Base-by-base conservation (phyloP, 2,329 filamentous ascomycete species). In the Colletotrichum tofieldiae region DNA sequence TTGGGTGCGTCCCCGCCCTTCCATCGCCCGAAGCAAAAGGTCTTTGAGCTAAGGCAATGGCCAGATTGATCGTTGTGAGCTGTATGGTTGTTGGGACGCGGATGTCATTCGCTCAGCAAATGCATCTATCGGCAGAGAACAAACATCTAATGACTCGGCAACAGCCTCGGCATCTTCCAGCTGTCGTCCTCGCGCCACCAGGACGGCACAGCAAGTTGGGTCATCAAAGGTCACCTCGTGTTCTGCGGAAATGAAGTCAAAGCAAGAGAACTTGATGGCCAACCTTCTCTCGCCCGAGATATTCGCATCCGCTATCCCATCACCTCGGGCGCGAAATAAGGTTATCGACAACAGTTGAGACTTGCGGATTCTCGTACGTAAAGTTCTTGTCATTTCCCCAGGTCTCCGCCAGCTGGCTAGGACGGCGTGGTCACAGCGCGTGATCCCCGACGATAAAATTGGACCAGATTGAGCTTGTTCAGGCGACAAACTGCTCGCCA, bases 321-420 rank as follows among this genome's bases (percentile, higher is more conserved):
- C 52, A 18, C 20, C 32, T 45, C 29, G 37, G 26, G 35, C 35
- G 47, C 23, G 35, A 52, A 60, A 64, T 69, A 69, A 72, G 69
- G 59, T 69, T 69, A 72, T 72, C 69, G 20, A 54, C 45, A 29
- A 23, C 43, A 23, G 3, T 14, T n/a, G 14, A 4, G 20, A 68
- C 47, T 43, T 63, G 52, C 43, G 54, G 65, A 64, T 64, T 72
- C 49, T 43, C 35, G 69, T 72, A 72, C 69, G 69, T 72, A 72
- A 69, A 51, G 12, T 16, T 26, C 29, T 29, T 43, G 49, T 58
- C 65, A 29, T 65, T 52, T 60, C 65, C 59, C 65, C 69, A 64
- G 45, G 26, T 72, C 58, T 37, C 43, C 52, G 51, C 60, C 11
- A 12, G 12, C 51, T 43, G 43, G 49, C 16, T 37, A 43, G 41